Percentiles rank a stretch among this genome's conserved stretches.
phyloP scores from a whole-genome alignment of 805 yeast species.

The Metschnikowia lunata region DNA sequence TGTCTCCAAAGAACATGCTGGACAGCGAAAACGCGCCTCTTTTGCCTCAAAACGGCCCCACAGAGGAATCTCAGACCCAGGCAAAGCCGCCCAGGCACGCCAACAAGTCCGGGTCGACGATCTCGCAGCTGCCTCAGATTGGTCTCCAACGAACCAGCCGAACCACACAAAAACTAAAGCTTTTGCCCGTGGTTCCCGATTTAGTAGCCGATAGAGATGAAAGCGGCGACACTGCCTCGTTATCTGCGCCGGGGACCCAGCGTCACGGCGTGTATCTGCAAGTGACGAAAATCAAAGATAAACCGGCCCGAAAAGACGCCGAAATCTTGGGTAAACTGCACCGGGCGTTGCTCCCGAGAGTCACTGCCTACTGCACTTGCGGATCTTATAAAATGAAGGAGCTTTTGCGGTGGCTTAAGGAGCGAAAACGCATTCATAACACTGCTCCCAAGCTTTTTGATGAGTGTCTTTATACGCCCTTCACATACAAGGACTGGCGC shows the following conservation, averaged over 20 bases:
- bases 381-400: constrained; percentile 90
- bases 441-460: constrained; percentile 86
- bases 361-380: constrained; percentile 94
- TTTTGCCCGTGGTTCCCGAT: constrained; percentile 58
- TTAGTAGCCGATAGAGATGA: constrained; percentile 7
- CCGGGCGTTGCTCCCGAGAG: constrained; percentile 81
- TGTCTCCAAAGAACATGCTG: no score
- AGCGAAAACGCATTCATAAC: constrained; percentile 65
- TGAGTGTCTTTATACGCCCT: constrained; percentile 92
- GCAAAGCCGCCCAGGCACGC: constrained; percentile 14
- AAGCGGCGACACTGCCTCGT: constrained; percentile 7
- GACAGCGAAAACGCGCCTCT: no score
- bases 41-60: no score
- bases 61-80: no score
- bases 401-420: constrained; percentile 77
- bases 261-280: constrained; percentile 68
- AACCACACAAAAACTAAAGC: constrained; percentile 67
- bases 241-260: constrained; percentile 14
- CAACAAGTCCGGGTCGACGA: constrained; percentile 23
- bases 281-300: constrained; percentile 75
- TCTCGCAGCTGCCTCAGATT: constrained; percentile 42
- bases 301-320: constrained; percentile 89
- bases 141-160: constrained; percentile 75
- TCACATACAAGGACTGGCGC: constrained; percentile 77
- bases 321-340: constrained; percentile 86